Evolutionary conservation across 345 rosid genomes (phyloP), one percentile per base, ranked within the genome.

Genomic region (Rhodomyrtus tomentosa): DNA sequence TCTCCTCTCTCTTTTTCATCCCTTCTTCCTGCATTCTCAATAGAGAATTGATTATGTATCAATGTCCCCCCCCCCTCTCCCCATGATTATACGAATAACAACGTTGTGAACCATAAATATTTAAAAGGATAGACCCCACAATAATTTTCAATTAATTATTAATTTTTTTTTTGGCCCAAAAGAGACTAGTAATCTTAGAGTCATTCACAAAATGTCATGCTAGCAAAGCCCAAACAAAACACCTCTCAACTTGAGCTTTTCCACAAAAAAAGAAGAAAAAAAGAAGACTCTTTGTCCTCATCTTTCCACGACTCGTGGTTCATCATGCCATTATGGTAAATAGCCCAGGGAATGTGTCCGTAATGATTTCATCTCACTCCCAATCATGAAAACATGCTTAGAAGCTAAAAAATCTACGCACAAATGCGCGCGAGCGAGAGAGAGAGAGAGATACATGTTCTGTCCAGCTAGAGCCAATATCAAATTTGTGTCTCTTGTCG

Each of bases 331-430:
- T 68, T 68, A 18, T 68, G 10, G 45, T 36, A 68, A 68, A 36
- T 51, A 18, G 79, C 79, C 55, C 85, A 82, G 86, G 73, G 90
- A 86, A 32, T 80, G 85, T 82, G 86, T 36, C 82, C 84, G 88
- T 83, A 86, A 89, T 89, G 88, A 88, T 84, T 81, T 81, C 59
- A 86, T 85, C 86, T 85, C 87, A 49, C 56, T 51, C 87, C 82
- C 90, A 89, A 95, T 95, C 90, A 95, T 93, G 92, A 92, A 91
- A 89, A 89, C 96, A 94, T 90, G 95, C 98, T 95, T 96, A 90
- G 96, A 94, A 95, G 98, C 94, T 87, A 95, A 92, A 83, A 89
- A 88, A 94, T 85, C 53, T 82, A 86, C 73, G 82, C 76, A 72
- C 38, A 80, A 42, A 62, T 82, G 86, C 73, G 82, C 76, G 59